Evolutionary conservation across 2,329 filamentous ascomycete species (phyloP).

Genomic region (Rhinocladiella similis): DNA sequence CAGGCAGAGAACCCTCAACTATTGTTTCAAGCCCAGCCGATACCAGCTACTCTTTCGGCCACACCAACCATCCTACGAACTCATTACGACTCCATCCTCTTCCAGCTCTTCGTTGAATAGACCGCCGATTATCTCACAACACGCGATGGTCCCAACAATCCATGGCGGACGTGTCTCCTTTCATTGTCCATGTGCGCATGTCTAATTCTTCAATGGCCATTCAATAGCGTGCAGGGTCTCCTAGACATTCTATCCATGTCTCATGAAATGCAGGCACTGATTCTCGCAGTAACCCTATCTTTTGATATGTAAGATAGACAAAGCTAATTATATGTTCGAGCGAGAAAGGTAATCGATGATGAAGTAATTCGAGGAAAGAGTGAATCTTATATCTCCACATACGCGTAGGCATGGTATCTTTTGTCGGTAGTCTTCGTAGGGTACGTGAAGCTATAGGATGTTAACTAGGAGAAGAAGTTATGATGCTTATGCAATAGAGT

Average conservation of each 20-base stretch:
- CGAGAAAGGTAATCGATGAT: constrained; percentile 71
- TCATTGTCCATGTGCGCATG: too few species aligned
- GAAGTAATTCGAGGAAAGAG: constrained; percentile 74
- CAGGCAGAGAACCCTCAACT: too few species aligned
- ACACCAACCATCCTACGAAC: too few species aligned
- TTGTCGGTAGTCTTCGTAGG: constrained; percentile 67
- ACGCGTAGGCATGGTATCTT: constrained; percentile 89
- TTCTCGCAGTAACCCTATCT: constrained; percentile 84
- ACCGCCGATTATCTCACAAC: too few species aligned
- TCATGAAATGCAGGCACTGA: constrained; percentile 80
- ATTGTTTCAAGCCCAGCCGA: too few species aligned
- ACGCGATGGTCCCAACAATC: too few species aligned
- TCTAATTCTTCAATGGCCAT: constrained; percentile 92
- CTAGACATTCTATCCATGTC: constrained; percentile 91
- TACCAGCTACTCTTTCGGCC: too few species aligned
- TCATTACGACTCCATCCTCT: too few species aligned
- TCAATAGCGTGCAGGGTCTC: constrained; percentile 78
- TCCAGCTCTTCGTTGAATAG: too few species aligned
- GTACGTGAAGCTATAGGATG: constrained; percentile 75
- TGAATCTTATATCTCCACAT: constrained; percentile 97
- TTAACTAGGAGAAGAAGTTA: constrained; percentile 83
- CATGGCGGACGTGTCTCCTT: too few species aligned
- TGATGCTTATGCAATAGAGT: constrained; percentile 80
- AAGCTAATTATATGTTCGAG: constrained; percentile 89
- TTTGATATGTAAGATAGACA: constrained; percentile 84